Percentiles rank a stretch among this genome's conserved stretches.
Evolutionary conservation across 208 protist genomes (phyloP).

Genomic region (Sergeia podlipaevii): DNA sequence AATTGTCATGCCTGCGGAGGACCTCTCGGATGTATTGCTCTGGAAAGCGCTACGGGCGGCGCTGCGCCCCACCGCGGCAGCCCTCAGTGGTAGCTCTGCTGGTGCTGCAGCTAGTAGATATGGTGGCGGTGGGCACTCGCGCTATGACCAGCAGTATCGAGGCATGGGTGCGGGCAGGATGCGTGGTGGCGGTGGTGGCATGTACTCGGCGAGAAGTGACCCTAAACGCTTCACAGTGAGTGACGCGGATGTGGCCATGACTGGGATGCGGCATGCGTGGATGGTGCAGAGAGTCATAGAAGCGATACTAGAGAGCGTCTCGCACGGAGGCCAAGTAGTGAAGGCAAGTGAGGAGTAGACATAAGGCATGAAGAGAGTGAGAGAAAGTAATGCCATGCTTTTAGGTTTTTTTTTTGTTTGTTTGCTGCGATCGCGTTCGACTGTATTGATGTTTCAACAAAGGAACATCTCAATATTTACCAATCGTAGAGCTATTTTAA

Average conservation of each 20-base stretch:
- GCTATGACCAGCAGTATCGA: not conserved
- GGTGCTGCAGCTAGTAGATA: not conserved
- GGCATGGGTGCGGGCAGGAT: too few relatives aligned
- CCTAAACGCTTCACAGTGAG: conserved; percentile 10
- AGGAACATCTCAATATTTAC: too few relatives aligned
- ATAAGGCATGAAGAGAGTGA: too few relatives aligned
- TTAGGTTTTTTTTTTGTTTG: too few relatives aligned
- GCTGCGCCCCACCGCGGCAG: not conserved
- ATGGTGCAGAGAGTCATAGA: conserved; percentile 14
- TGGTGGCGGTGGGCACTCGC: not conserved
- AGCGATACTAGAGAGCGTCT: not conserved
- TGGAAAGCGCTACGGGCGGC: conserved; percentile 5
- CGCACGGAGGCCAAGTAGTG: not conserved
- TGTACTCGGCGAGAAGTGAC: not conserved
- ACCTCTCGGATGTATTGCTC: conserved; percentile 7
- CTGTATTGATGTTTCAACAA: too few relatives aligned
- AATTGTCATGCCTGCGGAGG: not conserved
- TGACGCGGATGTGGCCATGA: conserved; percentile 3
- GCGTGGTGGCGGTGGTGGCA: not conserved
- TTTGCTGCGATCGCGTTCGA: too few relatives aligned
- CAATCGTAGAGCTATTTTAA: too few relatives aligned
- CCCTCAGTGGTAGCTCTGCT: not conserved
- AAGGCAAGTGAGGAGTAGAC: too few relatives aligned
- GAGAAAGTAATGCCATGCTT: too few relatives aligned
- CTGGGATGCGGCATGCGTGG: conserved; percentile 4